Evolutionary conservation across 2,329 filamentous ascomycete genomes (phyloP).

Genomic region (Corynespora cassiicola): DNA sequence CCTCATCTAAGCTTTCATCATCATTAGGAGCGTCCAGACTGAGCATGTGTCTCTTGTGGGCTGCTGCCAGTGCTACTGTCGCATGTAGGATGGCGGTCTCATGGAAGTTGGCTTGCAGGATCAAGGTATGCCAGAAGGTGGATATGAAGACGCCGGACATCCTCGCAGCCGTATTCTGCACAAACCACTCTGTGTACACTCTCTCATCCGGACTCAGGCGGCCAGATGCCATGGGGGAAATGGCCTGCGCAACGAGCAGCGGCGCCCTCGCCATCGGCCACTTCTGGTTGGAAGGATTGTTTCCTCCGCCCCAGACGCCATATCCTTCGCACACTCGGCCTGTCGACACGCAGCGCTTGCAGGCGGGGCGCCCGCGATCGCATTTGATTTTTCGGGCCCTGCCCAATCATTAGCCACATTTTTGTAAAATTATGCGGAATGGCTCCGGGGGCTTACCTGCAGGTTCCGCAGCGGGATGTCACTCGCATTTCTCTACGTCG

Average conservation of each 20-base stretch:
- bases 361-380: slow-evolving; percentile 47
- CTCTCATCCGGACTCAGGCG: slow-evolving; percentile 35
- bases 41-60: slow-evolving; percentile 26
- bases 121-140: slow-evolving; percentile 48
- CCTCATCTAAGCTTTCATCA: slow-evolving; percentile 13
- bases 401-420: slow-evolving; percentile 4
- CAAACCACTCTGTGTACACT: slow-evolving; percentile 52
- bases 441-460: slow-evolving; percentile 26
- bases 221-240: slow-evolving; percentile 8
- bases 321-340: slow-evolving; percentile 51
- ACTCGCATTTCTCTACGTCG: no score
- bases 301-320: slow-evolving; percentile 49
- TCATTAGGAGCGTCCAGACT: slow-evolving; percentile 5
- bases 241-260: neutral
- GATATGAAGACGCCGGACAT: slow-evolving; percentile 35
- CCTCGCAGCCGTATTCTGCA: slow-evolving; percentile 40
- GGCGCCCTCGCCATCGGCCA: no score
- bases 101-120: slow-evolving; percentile 46
- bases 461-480: slow-evolving; percentile 33
- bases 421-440: neutral
- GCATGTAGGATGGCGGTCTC: slow-evolving; percentile 54
- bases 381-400: slow-evolving; percentile 35
- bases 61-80: slow-evolving; percentile 48
- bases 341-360: slow-evolving; percentile 42
- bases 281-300: slow-evolving; percentile 23